Base-by-base conservation (phyloP, 2,329 filamentous ascomycete genomes). In the Incumbomyces lentus region DNA sequence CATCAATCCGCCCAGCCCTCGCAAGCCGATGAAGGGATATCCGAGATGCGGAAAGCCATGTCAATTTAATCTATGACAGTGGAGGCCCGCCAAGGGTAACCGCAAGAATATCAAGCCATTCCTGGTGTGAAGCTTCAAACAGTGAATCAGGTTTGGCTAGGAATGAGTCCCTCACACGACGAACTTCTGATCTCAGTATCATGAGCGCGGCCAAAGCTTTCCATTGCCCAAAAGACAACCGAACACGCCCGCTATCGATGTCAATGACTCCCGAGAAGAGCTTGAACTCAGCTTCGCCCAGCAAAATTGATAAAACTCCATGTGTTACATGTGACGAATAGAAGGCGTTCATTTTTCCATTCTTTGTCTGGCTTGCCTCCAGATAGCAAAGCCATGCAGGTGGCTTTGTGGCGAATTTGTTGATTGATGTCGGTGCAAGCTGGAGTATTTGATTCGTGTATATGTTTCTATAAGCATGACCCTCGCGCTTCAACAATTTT, bases 351-450 rank as follows among this genome's bases (percentile, higher is more conserved):
- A 90, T 86, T 58, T 62, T 72, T 70, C 75, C 76, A 75, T 81
- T 86, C 68, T 71, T 88, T 2, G 84, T 84, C 64, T 95, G 89
- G 86, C 96, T 94, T 53, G 96, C 95, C 62, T 94, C 85, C 67
- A 96, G 96, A 64, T 95, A 98, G 1, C 86, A 92, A 37, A 98
- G 69, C 80, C 86, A 96, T 59, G 81, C 82, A 33, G 88, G 69
- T 34, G 60, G 53, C 35, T 48, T 55, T 7, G 8, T 30, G 16
- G 40, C 35, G 12, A 37, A 40, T 30, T 50, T 49, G 64, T 96
- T 96, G 54, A 98, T 86, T 1, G 87, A 94, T 1, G 83, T 85
- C 1, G 88, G 85, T 55, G 94, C 87, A 16, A 98, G 70, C 48
- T 81, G 87, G 56, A 98, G 88, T 37, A 78, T 76, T 64, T 96